phyloP scores from a whole-genome alignment of 2,329 filamentous ascomycete genomes.

The Epichloe uncinata region DNA sequence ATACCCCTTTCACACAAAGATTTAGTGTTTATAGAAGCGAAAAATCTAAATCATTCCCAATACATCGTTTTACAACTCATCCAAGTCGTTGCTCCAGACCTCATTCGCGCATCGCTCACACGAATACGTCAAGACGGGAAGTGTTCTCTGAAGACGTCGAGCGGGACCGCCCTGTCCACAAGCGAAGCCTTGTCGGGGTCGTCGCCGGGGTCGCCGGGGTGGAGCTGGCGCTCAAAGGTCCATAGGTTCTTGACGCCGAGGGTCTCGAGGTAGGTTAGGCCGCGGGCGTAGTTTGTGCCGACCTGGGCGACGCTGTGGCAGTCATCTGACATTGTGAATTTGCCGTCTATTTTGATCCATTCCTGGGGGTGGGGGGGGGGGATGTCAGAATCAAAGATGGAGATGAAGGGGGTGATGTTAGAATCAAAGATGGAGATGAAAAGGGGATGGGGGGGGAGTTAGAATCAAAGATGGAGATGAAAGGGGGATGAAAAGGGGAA shows the following conservation, averaged over 20 bases:
- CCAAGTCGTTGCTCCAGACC: no score
- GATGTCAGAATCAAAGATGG: neutral
- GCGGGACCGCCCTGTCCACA: conserved; percentile 28
- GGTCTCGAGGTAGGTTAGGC: conserved; percentile 55
- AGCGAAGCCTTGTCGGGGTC: conserved; percentile 22
- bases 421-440: neutral
- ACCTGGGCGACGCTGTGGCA: conserved; percentile 83
- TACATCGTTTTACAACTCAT: no score
- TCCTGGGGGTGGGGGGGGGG: conserved; percentile 34
- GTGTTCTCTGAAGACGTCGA: conserved; percentile 25
- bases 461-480: neutral
- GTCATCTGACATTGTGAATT: conserved; percentile 87
- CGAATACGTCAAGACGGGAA: conserved; percentile 9
- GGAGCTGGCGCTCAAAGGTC: conserved; percentile 31
- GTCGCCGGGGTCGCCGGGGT: conserved; percentile 15
- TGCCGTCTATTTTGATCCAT: conserved; percentile 60
- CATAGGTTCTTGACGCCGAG: conserved; percentile 52
- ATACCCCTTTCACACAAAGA: no score
- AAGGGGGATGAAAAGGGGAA: no score
- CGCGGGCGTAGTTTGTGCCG: conserved; percentile 65
- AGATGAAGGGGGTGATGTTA: neutral
- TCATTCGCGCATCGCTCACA: no score
- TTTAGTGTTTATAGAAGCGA: no score
- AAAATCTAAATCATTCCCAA: no score
- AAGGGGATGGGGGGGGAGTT: no score